Conservation (phyloP, 257 asterid species). For the Nicotiana tabacum region DNA sequence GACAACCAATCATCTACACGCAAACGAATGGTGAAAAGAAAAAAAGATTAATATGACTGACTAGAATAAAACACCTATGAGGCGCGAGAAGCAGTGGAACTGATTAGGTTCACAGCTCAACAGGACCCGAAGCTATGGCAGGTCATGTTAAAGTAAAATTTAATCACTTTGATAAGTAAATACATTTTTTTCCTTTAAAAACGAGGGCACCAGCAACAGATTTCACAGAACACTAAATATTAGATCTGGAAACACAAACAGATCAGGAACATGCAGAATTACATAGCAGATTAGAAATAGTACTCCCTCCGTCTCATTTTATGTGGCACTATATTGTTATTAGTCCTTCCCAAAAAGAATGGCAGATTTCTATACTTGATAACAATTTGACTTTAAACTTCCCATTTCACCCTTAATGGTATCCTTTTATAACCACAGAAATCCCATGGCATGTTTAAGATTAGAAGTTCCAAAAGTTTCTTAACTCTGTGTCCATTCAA, state of each 20-base stretch:
- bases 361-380: too few relatives aligned
- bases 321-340: too few relatives aligned
- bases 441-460: too few relatives aligned
- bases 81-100: background rate
- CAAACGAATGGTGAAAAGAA: background rate
- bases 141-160: background rate
- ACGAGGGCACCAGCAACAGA: background rate
- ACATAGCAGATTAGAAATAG: background rate
- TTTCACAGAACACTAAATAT: background rate
- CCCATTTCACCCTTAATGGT: too few relatives aligned
- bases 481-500: too few relatives aligned
- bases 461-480: too few relatives aligned
- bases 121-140: background rate
- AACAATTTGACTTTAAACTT: too few relatives aligned
- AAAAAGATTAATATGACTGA: background rate
- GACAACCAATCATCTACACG: background rate
- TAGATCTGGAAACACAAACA: background rate
- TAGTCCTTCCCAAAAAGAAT: too few relatives aligned
- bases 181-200: background rate
- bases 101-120: background rate
- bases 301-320: too few relatives aligned
- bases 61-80: background rate
- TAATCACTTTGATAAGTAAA: background rate
- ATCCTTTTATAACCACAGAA: too few relatives aligned
- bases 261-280: background rate